Percentiles rank a stretch among this genome's conserved stretches.
phyloP scores from a whole-genome alignment of 805 yeast species.

The Ogataea angusta region DNA sequence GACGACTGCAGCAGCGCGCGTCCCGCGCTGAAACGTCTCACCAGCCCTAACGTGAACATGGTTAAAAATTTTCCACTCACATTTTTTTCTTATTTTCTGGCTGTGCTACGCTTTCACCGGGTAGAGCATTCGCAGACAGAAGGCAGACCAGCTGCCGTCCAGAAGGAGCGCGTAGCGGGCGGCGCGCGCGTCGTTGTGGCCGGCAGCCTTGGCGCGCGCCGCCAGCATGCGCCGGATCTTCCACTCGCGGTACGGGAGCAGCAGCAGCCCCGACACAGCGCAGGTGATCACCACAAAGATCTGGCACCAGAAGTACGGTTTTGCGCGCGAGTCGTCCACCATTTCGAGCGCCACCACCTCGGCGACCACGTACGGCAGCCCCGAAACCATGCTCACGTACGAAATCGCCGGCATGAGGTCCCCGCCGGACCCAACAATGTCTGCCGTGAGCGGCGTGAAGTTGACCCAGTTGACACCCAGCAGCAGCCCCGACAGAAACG shows the following conservation, averaged over 20 bases:
- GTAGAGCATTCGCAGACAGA: slow-evolving; percentile 24
- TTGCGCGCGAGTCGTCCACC: slow-evolving; percentile 21
- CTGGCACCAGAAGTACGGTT: slow-evolving; percentile 59
- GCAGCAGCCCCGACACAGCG: slow-evolving; percentile 39
- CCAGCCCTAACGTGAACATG: slow-evolving; percentile 3
- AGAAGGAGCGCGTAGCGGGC: slow-evolving; percentile 17
- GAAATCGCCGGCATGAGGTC: slow-evolving; percentile 31
- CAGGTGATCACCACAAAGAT: slow-evolving; percentile 52
- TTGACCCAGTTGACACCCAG: slow-evolving; percentile 46
- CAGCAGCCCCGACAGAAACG: slow-evolving; percentile 41
- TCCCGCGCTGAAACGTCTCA: slow-evolving; percentile 23
- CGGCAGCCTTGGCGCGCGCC: slow-evolving; percentile 16
- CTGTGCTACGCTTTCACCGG: slow-evolving; percentile 27
- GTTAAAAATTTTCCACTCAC: slow-evolving; percentile 3
- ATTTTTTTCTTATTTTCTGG: background rate
- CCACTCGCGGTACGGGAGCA: slow-evolving; percentile 54
- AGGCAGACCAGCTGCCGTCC: slow-evolving; percentile 5
- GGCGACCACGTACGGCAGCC: slow-evolving; percentile 31
- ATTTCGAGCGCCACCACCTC: slow-evolving; percentile 33
- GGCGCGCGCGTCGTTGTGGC: slow-evolving; percentile 9
- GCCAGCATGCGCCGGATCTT: slow-evolving; percentile 42
- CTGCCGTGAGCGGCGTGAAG: slow-evolving; percentile 35
- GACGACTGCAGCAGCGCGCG: slow-evolving; percentile 37
- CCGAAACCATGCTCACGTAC: slow-evolving; percentile 26
- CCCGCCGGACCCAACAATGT: slow-evolving; percentile 31